These are phyloP conservation scores for Carex littledalei DNA, from an alignment of 176 grass and related monocot genomes.

Conservation along the genomic window DNA sequence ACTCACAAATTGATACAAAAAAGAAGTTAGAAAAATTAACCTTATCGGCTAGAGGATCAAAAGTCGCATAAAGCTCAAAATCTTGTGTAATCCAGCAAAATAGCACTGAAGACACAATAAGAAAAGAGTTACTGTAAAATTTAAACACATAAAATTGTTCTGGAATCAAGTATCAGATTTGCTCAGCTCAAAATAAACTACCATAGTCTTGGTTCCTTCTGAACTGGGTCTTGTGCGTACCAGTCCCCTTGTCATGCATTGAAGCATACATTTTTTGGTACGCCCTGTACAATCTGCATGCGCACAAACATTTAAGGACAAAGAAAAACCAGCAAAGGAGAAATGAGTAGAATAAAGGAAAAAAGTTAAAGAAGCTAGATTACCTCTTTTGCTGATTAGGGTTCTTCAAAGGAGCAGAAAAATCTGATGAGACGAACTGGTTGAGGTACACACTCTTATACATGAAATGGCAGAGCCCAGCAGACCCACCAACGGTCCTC, in stretches of 20 bases:
- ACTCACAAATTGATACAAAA: neutral
- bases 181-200: slow-evolving; percentile 31
- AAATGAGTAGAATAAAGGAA: neutral
- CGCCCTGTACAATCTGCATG: slow-evolving; percentile 79
- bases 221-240: slow-evolving; percentile 95
- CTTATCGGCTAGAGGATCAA: slow-evolving; percentile 89
- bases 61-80: slow-evolving; percentile 93
- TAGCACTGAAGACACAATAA: slow-evolving; percentile 44
- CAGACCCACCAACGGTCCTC: slow-evolving; percentile 53
- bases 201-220: slow-evolving; percentile 80
- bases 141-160: neutral
- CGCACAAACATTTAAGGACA: slow-evolving; percentile 11
- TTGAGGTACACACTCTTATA: slow-evolving; percentile 89
- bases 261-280: slow-evolving; percentile 83
- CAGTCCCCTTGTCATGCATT: slow-evolving; percentile 85
- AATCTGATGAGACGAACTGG: slow-evolving; percentile 90
- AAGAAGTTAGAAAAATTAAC: slow-evolving; percentile 23
- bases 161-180: neutral
- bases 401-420: slow-evolving; percentile 50
- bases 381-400: slow-evolving; percentile 86
- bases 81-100: slow-evolving; percentile 99
- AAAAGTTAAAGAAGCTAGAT: neutral
- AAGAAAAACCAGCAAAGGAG: neutral
- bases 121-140: slow-evolving; percentile 1
- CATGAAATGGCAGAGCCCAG: slow-evolving; percentile 97